Base-by-base conservation (phyloP, 192 early-diverging fungal genomes). In the Powellomyces hirtus region DNA sequence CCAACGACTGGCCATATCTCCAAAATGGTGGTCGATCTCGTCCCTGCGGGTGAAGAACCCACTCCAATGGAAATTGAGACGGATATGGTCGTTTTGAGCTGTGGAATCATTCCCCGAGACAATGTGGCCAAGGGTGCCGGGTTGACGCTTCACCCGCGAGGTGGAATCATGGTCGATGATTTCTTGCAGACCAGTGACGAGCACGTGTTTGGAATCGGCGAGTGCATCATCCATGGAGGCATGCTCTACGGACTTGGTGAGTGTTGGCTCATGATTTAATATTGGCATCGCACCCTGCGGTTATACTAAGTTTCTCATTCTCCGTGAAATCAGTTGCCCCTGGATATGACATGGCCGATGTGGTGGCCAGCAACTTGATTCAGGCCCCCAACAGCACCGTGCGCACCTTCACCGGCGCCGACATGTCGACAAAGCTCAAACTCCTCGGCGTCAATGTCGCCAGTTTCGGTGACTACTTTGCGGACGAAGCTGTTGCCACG, bases 311-410 rank as follows among this genome's bases (percentile, higher is more conserved):
- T 62, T n/a, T 67, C 8, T 18, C 8, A 27, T 70, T 50, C 36
- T 20, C 51, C 63, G n/a, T n/a, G n/a, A n/a, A n/a, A 18, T 65
- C 80, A 35, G 84, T 89, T 2, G 87, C 80, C 14, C 88, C 88
- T 14, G 89, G 88, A 55, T 85, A 88, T 29, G 88, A 90, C 27
- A 89, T 89, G 88, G 88, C 88, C 11, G 84, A 85, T n/a, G 71
- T 89, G 20, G 81, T 87, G 18, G 84, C 88, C 1, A 70, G 60
- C 20, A 83, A 84, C 61, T 59, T 89, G 24, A 42, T 72, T 6
- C 40, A 42, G 8, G 40, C 10, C 10, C 10, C 18, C 18, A 37
- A 36, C 4, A 64, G 61, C 31, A 10, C 27, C 52, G 8, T 14
- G 8, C 26, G 35, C 16, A 11, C 31, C 38, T 88, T 88, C 58